Conservation (phyloP, 352 stramenopile species). For the Saprolegnia parasitica region DNA sequence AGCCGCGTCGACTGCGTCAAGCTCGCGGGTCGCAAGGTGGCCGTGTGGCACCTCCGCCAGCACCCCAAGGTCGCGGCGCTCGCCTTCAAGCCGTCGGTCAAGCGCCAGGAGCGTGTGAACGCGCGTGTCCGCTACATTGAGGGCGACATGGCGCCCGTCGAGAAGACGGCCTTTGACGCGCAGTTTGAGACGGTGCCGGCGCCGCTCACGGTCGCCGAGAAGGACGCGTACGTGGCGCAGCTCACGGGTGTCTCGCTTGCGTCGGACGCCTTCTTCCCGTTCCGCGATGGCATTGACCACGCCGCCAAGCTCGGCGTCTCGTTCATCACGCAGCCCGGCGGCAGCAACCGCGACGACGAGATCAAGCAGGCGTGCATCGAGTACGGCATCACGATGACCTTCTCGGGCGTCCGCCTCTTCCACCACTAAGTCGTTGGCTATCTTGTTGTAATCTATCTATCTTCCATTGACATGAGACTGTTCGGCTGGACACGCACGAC, state of each 20-base stretch:
- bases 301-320: constrained; percentile 92
- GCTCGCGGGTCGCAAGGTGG: constrained; percentile 96
- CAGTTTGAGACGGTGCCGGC: constrained; percentile 94
- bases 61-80: constrained; percentile 95
- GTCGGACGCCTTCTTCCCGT: constrained; percentile 99
- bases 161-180: constrained; percentile 92
- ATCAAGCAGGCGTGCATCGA: constrained; percentile 94
- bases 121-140: constrained; percentile 99
- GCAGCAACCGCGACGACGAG: constrained; percentile 82
- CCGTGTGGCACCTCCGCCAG: constrained; percentile 97
- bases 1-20: constrained; percentile 99
- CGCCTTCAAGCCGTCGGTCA: constrained; percentile 96
- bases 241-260: constrained; percentile 92
- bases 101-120: constrained; percentile 99
- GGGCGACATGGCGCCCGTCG: constrained; percentile 95
- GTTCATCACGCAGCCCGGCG: constrained; percentile 96
- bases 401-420: constrained; percentile 98
- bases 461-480: not conserved
- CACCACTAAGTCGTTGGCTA: constrained; percentile 91
- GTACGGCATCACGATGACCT: constrained; percentile 99
- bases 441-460: constrained; percentile 1
- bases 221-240: constrained; percentile 91
- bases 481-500: not conserved
- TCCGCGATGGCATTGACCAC: constrained; percentile 99
- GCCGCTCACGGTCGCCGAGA: constrained; percentile 92